A percentile compares a stretch with the other conserved stretches of the same genome.
Conservation (phyloP, 2,329 filamentous ascomycete species). For the Aspergillus chevalieri region DNA sequence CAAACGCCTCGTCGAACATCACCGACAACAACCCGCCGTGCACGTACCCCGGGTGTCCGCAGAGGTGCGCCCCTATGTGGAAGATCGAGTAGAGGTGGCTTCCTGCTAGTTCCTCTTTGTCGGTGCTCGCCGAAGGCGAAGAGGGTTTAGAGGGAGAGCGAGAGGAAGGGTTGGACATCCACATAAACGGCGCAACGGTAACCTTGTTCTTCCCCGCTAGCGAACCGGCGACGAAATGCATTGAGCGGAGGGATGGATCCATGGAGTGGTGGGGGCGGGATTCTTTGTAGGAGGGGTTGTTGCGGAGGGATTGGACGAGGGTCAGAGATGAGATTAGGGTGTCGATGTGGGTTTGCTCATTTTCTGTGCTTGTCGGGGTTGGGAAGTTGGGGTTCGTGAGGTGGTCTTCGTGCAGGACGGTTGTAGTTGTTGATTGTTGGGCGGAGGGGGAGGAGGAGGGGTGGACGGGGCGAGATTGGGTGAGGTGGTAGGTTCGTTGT, state of each 20-base stretch:
- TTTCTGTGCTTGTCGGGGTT: not conserved
- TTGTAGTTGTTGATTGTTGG: not conserved
- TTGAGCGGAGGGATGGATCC: constrained; percentile 57
- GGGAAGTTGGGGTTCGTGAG: not conserved
- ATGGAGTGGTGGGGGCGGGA: constrained; percentile 80
- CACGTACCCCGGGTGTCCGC: constrained; percentile 31
- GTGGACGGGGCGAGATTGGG: not conserved
- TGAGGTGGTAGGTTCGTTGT: not conserved
- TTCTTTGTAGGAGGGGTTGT: constrained; percentile 60
- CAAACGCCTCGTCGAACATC: constrained; percentile 34
- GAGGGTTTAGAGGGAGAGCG: not conserved
- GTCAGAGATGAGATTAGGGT: constrained; percentile 49
- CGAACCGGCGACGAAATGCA: constrained; percentile 74
- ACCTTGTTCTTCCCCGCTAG: constrained; percentile 68
- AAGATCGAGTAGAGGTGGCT: constrained; percentile 18
- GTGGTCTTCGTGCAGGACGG: not conserved
- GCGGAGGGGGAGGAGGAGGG: not conserved
- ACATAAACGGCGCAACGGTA: constrained; percentile 64
- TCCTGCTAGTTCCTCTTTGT: constrained; percentile 3
- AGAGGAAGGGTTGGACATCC: constrained; percentile 10
- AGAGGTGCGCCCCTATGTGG: constrained; percentile 27
- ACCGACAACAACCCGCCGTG: constrained; percentile 30
- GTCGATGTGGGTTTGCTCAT: constrained; percentile 12
- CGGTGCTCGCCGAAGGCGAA: not conserved
- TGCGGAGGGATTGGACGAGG: constrained; percentile 60